Evolutionary conservation across 2,329 filamentous ascomycete genomes (phyloP).

Genomic region (Hymenoscyphus linearis): DNA sequence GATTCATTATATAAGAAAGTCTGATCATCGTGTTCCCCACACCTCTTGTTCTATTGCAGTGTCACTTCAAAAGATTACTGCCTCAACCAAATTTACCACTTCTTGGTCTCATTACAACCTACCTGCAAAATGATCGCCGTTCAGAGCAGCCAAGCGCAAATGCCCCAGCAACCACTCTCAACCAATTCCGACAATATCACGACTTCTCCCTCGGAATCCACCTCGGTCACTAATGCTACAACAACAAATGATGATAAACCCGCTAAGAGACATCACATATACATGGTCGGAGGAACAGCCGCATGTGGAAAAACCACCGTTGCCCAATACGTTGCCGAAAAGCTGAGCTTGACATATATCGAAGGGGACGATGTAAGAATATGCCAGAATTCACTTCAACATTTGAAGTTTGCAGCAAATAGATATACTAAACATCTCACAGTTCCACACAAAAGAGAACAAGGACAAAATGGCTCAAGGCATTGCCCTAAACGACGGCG

Average conservation of each 20-base stretch:
- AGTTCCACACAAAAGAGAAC: constrained; percentile 74
- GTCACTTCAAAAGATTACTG: neutral
- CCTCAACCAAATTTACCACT: neutral
- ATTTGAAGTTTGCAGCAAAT: neutral
- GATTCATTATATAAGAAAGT: neutral
- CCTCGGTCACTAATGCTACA: constrained; percentile 16
- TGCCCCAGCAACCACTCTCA: constrained; percentile 16
- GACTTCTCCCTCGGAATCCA: constrained; percentile 16
- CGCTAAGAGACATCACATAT: constrained; percentile 57
- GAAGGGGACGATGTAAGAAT: constrained; percentile 73
- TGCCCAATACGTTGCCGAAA: constrained; percentile 56
- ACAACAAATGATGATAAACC: constrained; percentile 15
- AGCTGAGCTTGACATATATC: constrained; percentile 64
- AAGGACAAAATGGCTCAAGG: constrained; percentile 87
- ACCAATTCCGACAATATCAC: constrained; percentile 25
- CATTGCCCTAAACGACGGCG: constrained; percentile 80
- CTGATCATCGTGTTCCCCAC: neutral
- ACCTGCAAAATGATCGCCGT: neutral
- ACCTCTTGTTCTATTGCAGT: neutral
- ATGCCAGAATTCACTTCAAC: constrained; percentile 2
- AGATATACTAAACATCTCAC: constrained; percentile 13
- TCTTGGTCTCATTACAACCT: neutral
- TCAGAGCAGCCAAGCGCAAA: neutral
- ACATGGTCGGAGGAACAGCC: constrained; percentile 73
- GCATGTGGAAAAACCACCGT: constrained; percentile 77